Base-by-base conservation (phyloP, 345 rosid species). In the Viola odorata region DNA sequence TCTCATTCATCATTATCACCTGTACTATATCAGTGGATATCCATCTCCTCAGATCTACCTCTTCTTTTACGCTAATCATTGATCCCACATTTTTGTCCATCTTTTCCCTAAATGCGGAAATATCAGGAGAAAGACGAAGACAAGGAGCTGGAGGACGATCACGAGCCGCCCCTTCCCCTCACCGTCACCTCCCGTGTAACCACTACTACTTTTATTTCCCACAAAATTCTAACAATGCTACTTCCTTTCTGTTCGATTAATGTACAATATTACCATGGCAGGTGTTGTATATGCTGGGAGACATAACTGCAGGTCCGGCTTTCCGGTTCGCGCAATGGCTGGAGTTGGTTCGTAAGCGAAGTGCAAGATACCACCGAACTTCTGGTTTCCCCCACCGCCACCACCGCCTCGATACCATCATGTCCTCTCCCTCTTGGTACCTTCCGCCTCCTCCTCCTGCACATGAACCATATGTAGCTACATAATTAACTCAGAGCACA, bases 231-330 rank as follows among this genome's bases (percentile, higher is more conserved):
- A 13, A 4, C 50, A 32, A 47, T 38, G 5, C 6, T 12, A 10
- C 69, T 50, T 5, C 5, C 40, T 37, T 52, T 37, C 14, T 63
- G 50, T 17, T 49, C 44, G 7, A 6, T 42, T 11, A 47, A 7
- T 9, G 13, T 47, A 12, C 41, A 12, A 10, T 8, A 56, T 38
- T 37, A 37, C n/a, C 14, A 56, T 39, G 75, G 74, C 84, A 94
- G 99, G 88, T 94, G 3, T 69, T 94, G 87, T 86, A 85, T 80
- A 86, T 94, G 96, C 82, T 94, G 89, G 99, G 99, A 81, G 99
- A 94, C 58, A 82, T 94, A 58, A 80, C 99, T 4, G 75, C 95
- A 13, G 91, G 89, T 69, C 84, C 97, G 51, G 95, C 95, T 48
- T 71, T 78, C 80, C 70, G 89, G 75, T 88, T 91, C 75, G 72